Percentiles rank a stretch among this genome's conserved stretches.
Conservation (phyloP, 192 early-diverging fungal genomes). For the Gaertneriomyces semiglobifer region DNA sequence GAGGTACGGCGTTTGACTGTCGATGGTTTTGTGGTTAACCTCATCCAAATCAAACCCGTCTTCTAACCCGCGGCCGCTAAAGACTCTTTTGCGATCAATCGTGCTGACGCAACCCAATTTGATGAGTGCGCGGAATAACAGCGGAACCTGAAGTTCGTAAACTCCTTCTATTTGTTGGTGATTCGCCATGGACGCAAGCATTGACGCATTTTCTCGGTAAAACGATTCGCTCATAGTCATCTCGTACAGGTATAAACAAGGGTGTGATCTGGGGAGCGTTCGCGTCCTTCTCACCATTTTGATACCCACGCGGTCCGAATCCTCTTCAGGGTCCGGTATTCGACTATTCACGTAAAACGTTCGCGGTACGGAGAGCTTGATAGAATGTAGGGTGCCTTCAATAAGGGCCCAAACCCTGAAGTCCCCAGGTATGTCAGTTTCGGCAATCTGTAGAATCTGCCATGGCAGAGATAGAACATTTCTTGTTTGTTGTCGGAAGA, state of each 20-base stretch:
- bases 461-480: constrained; percentile 65
- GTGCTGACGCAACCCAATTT: constrained; percentile 62
- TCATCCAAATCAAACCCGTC: constrained; percentile 43
- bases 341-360: constrained; percentile 80
- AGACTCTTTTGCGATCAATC: constrained; percentile 26
- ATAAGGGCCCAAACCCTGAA: constrained; percentile 83
- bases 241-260: constrained; percentile 70
- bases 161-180: constrained; percentile 87
- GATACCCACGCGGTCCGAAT: constrained; percentile 25
- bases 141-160: constrained; percentile 87
- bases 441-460: constrained; percentile 84
- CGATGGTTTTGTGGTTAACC: constrained; percentile 29
- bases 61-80: constrained; percentile 31
- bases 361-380: constrained; percentile 76
- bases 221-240: constrained; percentile 76
- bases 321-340: constrained; percentile 50
- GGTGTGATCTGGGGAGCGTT: constrained; percentile 76
- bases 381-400: constrained; percentile 62
- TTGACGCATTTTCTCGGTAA: constrained; percentile 67
- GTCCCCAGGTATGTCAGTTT: constrained; percentile 80
- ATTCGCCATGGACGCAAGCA: constrained; percentile 77
- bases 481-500: constrained; percentile 68
- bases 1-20: constrained; percentile 37
- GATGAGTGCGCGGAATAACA: constrained; percentile 77
- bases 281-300: constrained; percentile 31